Conservation (phyloP, 768 basidiomycete genomes). For the Clathrus columnatus region DNA sequence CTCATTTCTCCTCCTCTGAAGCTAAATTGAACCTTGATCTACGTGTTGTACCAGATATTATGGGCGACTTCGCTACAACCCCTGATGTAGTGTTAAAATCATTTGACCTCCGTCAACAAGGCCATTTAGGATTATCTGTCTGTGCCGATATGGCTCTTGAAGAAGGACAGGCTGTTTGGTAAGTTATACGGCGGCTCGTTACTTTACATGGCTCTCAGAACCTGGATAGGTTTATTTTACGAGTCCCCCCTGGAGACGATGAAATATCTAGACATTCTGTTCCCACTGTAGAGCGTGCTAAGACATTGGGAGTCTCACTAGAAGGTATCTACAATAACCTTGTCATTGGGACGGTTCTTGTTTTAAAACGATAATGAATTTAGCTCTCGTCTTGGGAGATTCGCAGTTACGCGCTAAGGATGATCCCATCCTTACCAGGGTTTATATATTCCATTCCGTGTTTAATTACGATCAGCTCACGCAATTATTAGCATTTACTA, state of each 20-base stretch:
- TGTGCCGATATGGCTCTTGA: constrained; percentile 49
- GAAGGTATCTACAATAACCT: constrained; percentile 27
- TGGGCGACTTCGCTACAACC: constrained; percentile 34
- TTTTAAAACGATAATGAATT: neutral
- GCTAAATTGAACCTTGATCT: constrained; percentile 54
- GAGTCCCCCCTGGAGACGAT: neutral
- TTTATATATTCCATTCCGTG: constrained; percentile 17
- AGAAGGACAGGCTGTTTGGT: constrained; percentile 76
- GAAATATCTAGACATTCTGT: constrained; percentile 18
- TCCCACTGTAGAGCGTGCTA: constrained; percentile 24
- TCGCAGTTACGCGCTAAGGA: constrained; percentile 42
- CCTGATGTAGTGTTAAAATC: constrained; percentile 52
- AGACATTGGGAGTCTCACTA: constrained; percentile 34
- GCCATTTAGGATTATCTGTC: constrained; percentile 65
- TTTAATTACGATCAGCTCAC: neutral
- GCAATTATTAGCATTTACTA: constrained; percentile 39
- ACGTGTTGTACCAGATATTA: constrained; percentile 58
- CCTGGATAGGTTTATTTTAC: constrained; percentile 4
- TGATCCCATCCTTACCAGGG: constrained; percentile 69
- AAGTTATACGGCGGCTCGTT: neutral
- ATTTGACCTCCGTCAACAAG: constrained; percentile 59
- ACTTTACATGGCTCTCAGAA: neutral
- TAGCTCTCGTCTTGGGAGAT: constrained; percentile 36
- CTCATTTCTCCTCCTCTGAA: constrained; percentile 40
- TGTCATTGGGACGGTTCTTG: constrained; percentile 9